phyloP scores from a whole-genome alignment of 2,329 filamentous ascomycete species.

The Colletotrichum truncatum region DNA sequence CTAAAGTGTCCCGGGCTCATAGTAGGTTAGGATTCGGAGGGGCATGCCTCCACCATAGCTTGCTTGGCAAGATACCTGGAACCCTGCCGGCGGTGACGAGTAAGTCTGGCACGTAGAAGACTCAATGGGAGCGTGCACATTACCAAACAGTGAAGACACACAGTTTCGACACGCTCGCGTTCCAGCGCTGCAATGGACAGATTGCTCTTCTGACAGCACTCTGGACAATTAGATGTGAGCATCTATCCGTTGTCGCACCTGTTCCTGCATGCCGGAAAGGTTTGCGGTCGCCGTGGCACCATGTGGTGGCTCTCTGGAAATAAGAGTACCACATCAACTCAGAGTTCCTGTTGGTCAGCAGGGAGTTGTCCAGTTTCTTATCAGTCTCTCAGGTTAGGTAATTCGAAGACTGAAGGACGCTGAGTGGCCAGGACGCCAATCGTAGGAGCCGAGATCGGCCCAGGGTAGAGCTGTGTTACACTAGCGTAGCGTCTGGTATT shows the following conservation, averaged over 20 bases:
- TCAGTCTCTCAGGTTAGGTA: conserved; percentile 31
- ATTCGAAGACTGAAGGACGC: conserved; percentile 7
- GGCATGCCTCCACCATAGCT: conserved; percentile 24
- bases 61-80: conserved; percentile 22
- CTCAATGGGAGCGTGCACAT: conserved; percentile 23
- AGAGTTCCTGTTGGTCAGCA: conserved; percentile 15
- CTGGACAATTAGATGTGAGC: background rate
- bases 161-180: background rate
- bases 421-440: conserved; percentile 19
- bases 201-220: background rate
- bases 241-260: background rate
- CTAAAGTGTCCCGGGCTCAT: background rate
- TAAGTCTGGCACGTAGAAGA: conserved; percentile 1
- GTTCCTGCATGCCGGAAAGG: background rate
- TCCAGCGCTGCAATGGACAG: background rate
- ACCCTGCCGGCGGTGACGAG: conserved; percentile 21
- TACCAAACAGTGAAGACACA: conserved; percentile 13
- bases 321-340: conserved; percentile 15
- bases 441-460: conserved; percentile 32
- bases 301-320: background rate
- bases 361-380: conserved; percentile 19
- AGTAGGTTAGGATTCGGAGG: background rate
- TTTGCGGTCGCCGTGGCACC: conserved; percentile 14
- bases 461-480: conserved; percentile 15
- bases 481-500: conserved; percentile 20